phyloP scores from a whole-genome alignment of 352 stramenopile genomes.

The Phytophthora palmivora region DNA sequence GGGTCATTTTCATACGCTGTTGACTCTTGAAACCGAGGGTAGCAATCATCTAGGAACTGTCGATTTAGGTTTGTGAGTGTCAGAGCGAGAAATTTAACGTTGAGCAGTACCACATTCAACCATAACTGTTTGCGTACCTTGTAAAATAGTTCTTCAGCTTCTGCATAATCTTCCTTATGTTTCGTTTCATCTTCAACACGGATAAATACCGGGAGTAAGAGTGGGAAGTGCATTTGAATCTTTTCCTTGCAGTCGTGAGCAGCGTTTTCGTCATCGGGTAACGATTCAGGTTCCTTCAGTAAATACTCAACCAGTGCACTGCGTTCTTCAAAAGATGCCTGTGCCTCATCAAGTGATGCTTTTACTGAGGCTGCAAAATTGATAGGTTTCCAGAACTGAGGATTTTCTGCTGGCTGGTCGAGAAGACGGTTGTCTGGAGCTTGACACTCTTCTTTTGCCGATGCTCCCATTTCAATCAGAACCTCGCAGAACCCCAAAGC shows the following conservation, averaged over 20 bases:
- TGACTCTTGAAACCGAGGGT: constrained; percentile 38
- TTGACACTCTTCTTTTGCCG: constrained; percentile 46
- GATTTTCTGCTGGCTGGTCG: constrained; percentile 43
- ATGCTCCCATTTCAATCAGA: constrained; percentile 50
- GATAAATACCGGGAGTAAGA: constrained; percentile 46
- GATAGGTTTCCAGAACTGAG: constrained; percentile 52
- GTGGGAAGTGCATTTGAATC: constrained; percentile 46
- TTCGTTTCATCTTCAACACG: constrained; percentile 44
- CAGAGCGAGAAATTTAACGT: not conserved
- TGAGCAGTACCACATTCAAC: not conserved
- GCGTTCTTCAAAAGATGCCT: constrained; percentile 36
- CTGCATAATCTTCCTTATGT: constrained; percentile 39
- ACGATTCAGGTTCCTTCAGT: constrained; percentile 38
- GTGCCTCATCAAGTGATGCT: constrained; percentile 32
- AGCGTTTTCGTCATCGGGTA: constrained; percentile 48
- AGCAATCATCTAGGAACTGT: constrained; percentile 47
- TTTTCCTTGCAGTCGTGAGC: constrained; percentile 47
- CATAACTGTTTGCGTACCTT: constrained; percentile 27
- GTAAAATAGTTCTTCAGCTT: constrained; percentile 50
- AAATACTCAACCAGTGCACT: constrained; percentile 45
- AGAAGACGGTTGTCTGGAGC: constrained; percentile 48
- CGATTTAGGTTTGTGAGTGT: not conserved
- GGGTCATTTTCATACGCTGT: constrained; percentile 46
- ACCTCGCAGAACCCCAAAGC: constrained; percentile 52
- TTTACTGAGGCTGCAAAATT: constrained; percentile 50